Evolutionary conservation across 2,329 filamentous ascomycete genomes (phyloP).

Genomic region (Aspergillus sp.): DNA sequence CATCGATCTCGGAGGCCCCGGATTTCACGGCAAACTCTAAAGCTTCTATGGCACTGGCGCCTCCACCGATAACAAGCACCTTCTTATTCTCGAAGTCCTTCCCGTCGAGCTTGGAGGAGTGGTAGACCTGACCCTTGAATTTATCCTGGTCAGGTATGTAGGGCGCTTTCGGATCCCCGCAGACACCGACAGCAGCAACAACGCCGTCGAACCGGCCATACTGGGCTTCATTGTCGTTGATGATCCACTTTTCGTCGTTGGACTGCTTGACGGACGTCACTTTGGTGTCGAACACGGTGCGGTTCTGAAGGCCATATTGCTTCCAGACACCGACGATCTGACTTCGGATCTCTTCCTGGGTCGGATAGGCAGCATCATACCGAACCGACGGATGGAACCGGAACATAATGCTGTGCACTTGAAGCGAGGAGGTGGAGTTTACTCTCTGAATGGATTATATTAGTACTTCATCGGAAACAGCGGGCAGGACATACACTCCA

Average conservation of each 20-base stretch:
- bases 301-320: conserved; percentile 59
- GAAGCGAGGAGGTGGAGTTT: conserved; percentile 71
- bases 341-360: conserved; percentile 62
- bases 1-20: conserved; percentile 57
- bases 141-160: conserved; percentile 59
- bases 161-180: conserved; percentile 67
- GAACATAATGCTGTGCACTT: conserved; percentile 82
- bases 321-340: conserved; percentile 67
- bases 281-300: conserved; percentile 61
- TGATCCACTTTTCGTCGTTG: conserved; percentile 60
- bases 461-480: too few relatives aligned
- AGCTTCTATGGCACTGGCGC: conserved; percentile 72
- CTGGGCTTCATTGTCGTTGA: conserved; percentile 62
- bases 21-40: conserved; percentile 66
- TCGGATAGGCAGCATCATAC: conserved; percentile 68
- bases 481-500: conserved; percentile 66
- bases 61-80: conserved; percentile 66
- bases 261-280: conserved; percentile 64
- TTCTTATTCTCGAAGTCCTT: conserved; percentile 65
- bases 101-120: conserved; percentile 66
- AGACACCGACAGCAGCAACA: conserved; percentile 69
- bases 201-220: conserved; percentile 70
- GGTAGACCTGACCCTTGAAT: conserved; percentile 63
- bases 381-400: conserved; percentile 72
- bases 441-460: too few relatives aligned